Evolutionary conservation across 2,329 filamentous ascomycete genomes (phyloP), one percentile per base, ranked within the genome.

Genomic region (Fusarium protoensiforme): DNA sequence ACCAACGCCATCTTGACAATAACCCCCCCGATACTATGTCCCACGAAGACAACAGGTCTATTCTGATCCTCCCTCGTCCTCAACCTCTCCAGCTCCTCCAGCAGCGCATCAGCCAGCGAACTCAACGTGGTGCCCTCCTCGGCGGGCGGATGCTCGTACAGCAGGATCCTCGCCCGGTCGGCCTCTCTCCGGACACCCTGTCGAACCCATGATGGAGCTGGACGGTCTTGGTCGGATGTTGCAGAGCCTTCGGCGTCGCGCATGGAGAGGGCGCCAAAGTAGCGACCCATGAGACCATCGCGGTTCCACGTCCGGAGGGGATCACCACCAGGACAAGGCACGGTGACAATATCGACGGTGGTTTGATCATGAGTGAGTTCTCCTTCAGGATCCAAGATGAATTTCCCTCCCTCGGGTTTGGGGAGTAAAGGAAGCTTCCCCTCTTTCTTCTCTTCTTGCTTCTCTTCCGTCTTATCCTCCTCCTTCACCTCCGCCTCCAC

Each of bases 1-100:
- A 87, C 83, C 46, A 92, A 75, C 2, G 87, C 88, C 74, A 86
- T 82, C 81, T 92, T 92, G 8, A 87, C 87, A 2, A 91, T 87
- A 29, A 92, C 76, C 0, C 90, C 90, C 1, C 90, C 90, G 7
- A 91, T 84, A 54, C 89, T 90, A 65, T 92, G 90, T 13, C 85
- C 89, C 14, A 92, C 83, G 75, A 92, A 90, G 68, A 92, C 85
- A 3, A 92, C 73, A 0, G 90, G 90, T 7, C 90, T 85, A 2
- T 81, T 80, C 46, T 79, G 79, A 22, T 80, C 80, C 76, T 81
- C 79, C 1, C 74, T 76, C 7, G 68, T 68, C 24, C 85, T 78
- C 60, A 84, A 75, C 38, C 72, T 78, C 29, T 72, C 71, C 13
- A 89, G 69, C 29, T 87, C 83, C 5, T 84, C 78, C 14, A 90